phyloP scores from a whole-genome alignment of 495 filamentous ascomycete genomes.

The Neurospora hispaniola region DNA sequence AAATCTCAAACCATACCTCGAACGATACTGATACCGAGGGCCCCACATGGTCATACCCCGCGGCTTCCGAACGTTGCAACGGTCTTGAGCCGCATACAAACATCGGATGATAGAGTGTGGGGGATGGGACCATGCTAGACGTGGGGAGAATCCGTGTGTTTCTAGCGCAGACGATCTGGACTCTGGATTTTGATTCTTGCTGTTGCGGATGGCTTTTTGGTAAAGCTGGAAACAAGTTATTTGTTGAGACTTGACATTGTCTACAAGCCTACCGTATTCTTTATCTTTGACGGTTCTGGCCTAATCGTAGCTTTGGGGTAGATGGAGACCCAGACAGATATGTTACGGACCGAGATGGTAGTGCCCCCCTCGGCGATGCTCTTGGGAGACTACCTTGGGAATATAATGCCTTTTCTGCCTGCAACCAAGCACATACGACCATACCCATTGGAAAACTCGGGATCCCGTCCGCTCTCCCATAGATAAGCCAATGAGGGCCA shows the following conservation, averaged over 20 bases:
- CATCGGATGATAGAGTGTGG: background rate
- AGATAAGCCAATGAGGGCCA: slow-evolving; percentile 1
- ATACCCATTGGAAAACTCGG: background rate
- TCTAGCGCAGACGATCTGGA: background rate
- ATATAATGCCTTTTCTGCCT: background rate
- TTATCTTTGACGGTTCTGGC: background rate
- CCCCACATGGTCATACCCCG: background rate
- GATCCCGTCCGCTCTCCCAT: background rate
- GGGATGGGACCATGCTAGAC: background rate
- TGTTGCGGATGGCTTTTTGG: background rate
- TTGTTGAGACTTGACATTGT: background rate
- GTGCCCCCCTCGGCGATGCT: background rate
- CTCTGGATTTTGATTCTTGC: background rate
- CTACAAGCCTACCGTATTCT: background rate
- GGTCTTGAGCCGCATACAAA: background rate
- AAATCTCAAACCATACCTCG: background rate
- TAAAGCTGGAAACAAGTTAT: background rate
- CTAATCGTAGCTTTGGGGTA: too few species aligned
- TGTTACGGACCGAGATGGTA: background rate
- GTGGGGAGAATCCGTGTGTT: background rate
- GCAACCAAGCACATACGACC: background rate
- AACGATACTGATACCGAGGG: background rate
- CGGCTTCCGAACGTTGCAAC: background rate
- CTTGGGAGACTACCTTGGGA: rapidly evolving
- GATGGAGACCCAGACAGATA: too few species aligned